phyloP scores from a whole-genome alignment of 345 rosid genomes.

The Citrus unshiu region DNA sequence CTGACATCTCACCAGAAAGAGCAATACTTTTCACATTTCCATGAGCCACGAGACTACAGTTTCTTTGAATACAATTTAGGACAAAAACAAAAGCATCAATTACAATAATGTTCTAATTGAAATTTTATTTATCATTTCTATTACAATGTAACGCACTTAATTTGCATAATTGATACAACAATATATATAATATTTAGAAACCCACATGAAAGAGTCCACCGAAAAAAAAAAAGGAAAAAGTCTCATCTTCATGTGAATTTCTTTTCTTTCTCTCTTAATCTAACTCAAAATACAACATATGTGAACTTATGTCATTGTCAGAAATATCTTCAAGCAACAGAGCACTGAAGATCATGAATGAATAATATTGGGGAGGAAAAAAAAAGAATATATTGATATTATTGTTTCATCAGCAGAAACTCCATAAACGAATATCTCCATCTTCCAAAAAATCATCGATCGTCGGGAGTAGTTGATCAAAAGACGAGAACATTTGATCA shows the following conservation, averaged over 20 bases:
- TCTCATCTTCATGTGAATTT: slow-evolving; percentile 35
- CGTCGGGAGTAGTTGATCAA: slow-evolving; percentile 29
- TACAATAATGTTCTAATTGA: neutral
- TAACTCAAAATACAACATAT: slow-evolving; percentile 2
- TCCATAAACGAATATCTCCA: slow-evolving; percentile 79
- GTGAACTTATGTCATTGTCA: slow-evolving; percentile 28
- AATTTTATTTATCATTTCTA: neutral
- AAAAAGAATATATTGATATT: slow-evolving; percentile 10
- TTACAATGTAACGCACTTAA: slow-evolving; percentile 11
- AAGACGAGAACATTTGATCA: slow-evolving; percentile 49
- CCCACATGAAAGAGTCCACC: slow-evolving; percentile 30
- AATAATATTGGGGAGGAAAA: neutral
- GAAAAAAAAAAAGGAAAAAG: slow-evolving; percentile 9
- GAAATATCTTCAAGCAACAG: slow-evolving; percentile 31
- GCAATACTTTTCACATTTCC: neutral
- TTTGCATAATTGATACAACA: slow-evolving; percentile 9
- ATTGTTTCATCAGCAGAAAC: slow-evolving; percentile 44
- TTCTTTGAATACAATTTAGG: neutral
- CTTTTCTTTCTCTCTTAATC: slow-evolving; percentile 12
- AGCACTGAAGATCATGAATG: slow-evolving; percentile 15
- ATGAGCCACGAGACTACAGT: neutral
- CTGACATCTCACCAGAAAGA: slow-evolving; percentile 5
- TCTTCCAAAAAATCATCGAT: slow-evolving; percentile 62
- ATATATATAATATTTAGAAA: slow-evolving; percentile 1
- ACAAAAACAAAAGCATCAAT: neutral